These are phyloP conservation scores for Margaritispora aquatica DNA, from an alignment of 495 filamentous ascomycete species.

Conservation along the genomic window DNA sequence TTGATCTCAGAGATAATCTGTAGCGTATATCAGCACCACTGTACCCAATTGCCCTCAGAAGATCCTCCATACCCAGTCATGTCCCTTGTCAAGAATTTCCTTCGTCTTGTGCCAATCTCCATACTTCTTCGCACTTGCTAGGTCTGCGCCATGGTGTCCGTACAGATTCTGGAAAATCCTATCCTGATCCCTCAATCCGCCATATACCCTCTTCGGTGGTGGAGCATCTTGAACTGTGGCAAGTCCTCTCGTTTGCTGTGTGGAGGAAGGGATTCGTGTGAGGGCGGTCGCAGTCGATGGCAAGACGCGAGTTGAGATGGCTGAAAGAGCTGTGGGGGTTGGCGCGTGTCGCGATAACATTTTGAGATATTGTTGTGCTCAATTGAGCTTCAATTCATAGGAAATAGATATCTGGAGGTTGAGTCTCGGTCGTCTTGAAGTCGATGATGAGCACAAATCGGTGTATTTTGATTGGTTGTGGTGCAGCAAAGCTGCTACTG, in stretches of 20 bases:
- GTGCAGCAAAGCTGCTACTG: background rate
- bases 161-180: slow-evolving; percentile 99
- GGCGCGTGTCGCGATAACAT: slow-evolving; percentile 36
- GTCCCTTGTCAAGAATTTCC: slow-evolving; percentile 92
- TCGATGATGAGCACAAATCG: background rate
- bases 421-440: slow-evolving; percentile 2
- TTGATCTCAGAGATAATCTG: slow-evolving; percentile 95
- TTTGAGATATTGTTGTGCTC: slow-evolving; percentile 24
- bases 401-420: slow-evolving; percentile 12
- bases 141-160: slow-evolving; percentile 80
- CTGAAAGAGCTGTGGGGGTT: slow-evolving; percentile 39
- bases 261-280: slow-evolving; percentile 31
- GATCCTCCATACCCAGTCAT: slow-evolving; percentile 73
- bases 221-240: slow-evolving; percentile 85
- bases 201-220: slow-evolving; percentile 64
- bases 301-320: slow-evolving; percentile 50
- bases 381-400: slow-evolving; percentile 19
- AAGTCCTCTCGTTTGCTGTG: slow-evolving; percentile 55
- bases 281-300: slow-evolving; percentile 34
- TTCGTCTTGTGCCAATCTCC: slow-evolving; percentile 99
- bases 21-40: slow-evolving; percentile 13
- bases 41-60: background rate
- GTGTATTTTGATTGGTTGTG: slow-evolving; percentile 14
- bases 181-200: slow-evolving; percentile 89
- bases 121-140: slow-evolving; percentile 95